Evolutionary conservation across 2,329 filamentous ascomycete genomes (phyloP), one percentile per base, ranked within the genome.

Genomic region (Sporothrix curviconia): DNA sequence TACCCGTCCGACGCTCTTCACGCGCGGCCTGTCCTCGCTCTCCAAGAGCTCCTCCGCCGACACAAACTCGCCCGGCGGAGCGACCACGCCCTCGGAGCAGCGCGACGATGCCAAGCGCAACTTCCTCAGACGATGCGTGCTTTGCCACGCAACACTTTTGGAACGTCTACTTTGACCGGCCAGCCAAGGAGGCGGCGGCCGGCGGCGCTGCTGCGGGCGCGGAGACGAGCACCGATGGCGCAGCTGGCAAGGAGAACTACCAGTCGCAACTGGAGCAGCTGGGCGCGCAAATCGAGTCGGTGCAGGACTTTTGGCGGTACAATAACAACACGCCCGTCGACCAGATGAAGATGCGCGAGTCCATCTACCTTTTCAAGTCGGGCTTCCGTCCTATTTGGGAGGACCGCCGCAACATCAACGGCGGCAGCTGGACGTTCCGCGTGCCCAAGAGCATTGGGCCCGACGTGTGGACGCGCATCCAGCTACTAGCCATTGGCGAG

Each of bases 341-440:
- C 59, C 81, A 85, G 69, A 84, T 92, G 71, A 86, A 86, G 71
- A 84, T 88, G 76, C 84, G 86, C 66, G 87, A 91, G 72, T 87
- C 84, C 46, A 81, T 91, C 63, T 89, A 91, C 69, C 79, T 92
- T 63, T 91, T 91, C 78, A 90, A 90, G 71, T 78, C 83, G 61
- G 87, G 87, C 36, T 89, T 90, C 71, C 81, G 81, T 62, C 88
- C 88, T 57, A 76, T 90, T 64, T 91, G 87, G 87, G 88, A 91
- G 73, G 92, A 97, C 69, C 83, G 89, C 40, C 85, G 94, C 66
- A 96, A 96, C 72, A 78, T 87, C 59, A 80, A 85, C 61, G 92
- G 92, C 54, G 92, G 92, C 51, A 87, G 88, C 69, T 96, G 90
- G 90, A 95, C 90, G 22, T 95, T 97, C 73, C 85, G 92, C 52